Conservation (phyloP, 2,329 filamentous ascomycete genomes). For the Huntiella bhutanensis region DNA sequence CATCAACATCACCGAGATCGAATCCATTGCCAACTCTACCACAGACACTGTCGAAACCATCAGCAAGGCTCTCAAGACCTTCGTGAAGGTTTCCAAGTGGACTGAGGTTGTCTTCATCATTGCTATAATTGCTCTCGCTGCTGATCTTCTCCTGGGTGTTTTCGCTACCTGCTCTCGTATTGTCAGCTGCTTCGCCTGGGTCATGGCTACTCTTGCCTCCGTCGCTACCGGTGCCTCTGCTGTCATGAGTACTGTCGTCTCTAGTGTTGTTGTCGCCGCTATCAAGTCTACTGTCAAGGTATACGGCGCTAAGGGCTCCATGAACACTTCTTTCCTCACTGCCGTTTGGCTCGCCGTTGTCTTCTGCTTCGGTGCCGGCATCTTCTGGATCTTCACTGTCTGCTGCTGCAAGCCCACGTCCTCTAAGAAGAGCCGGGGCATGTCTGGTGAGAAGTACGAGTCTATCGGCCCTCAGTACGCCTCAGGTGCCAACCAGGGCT, state of each 20-base stretch:
- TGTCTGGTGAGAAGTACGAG: conserved; percentile 23
- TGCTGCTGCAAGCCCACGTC: conserved; percentile 61
- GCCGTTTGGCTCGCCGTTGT: conserved; percentile 63
- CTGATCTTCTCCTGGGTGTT: conserved; percentile 60
- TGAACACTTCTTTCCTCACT: conserved; percentile 53
- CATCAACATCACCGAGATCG: conserved; percentile 44
- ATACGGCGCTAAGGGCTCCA: conserved; percentile 48
- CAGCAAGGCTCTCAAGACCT: conserved; percentile 48
- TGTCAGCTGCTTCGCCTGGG: conserved; percentile 64
- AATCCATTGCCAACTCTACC: conserved; percentile 29
- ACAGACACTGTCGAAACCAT: conserved; percentile 42
- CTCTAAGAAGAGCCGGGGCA: conserved; percentile 26
- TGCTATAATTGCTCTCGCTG: conserved; percentile 47
- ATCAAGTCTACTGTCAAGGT: conserved; percentile 47
- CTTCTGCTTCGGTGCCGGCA: conserved; percentile 52
- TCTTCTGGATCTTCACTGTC: conserved; percentile 83
- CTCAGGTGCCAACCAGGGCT: not conserved
- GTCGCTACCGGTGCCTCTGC: conserved; percentile 42
- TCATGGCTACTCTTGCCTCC: conserved; percentile 46
- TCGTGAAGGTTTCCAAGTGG: conserved; percentile 58
- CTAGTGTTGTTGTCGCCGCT: conserved; percentile 47
- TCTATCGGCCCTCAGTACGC: conserved; percentile 18
- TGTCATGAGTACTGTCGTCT: conserved; percentile 55
- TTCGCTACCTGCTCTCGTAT: conserved; percentile 67
- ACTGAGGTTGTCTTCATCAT: conserved; percentile 67